Base-by-base conservation (phyloP, 208 protist genomes). In the Trypanosoma melophagium region DNA sequence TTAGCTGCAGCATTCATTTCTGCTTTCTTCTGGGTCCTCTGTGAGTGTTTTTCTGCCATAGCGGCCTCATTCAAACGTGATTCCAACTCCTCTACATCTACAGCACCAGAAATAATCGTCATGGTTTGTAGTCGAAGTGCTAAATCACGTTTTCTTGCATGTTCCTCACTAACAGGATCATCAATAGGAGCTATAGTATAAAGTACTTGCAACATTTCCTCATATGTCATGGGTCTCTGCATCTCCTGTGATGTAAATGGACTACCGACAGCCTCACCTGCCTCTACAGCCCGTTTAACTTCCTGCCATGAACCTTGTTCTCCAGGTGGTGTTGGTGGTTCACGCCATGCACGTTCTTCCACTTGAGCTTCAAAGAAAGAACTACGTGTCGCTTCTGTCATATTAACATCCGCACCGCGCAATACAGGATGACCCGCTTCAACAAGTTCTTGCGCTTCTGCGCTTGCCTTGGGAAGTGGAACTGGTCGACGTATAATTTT, bases 271-370 rank as follows among this genome's bases (percentile, higher is more conserved):
- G 57, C 28, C 70, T 91, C 85, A 14, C 87, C 87, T 8, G 70
- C 78, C 7, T 96, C 87, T 51, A 93, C 69, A 7, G 87, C 87
- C 12, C 71, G 71, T 66, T 90, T 89, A 62, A 96, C 86, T 57
- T 96, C 90, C n/a, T 79, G 67, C 87, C 90, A 96, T 19, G 90
- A 96, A 59, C 90, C 87, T 35, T 78, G 55, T 76, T 96, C 90
- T 16, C 84, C 90, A 12, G 90, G 90, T 13, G 90, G 90, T 40
- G 72, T 76, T 7, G 90, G 90, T 54, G 90, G 90, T 79, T 96
- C 90, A 19, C 87, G 86, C 87, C 90, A 96, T 47, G 90, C 85
- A 12, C 90, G 87, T 57, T 94, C 87, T 66, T 92, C 80, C 41
- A 96, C 87, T 62, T 93, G 87, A n/a, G 69, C 74, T 66, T 92